Evolutionary conservation across 73 alveolate genomes (phyloP).

Genomic region (Paramecium primaurelia): DNA sequence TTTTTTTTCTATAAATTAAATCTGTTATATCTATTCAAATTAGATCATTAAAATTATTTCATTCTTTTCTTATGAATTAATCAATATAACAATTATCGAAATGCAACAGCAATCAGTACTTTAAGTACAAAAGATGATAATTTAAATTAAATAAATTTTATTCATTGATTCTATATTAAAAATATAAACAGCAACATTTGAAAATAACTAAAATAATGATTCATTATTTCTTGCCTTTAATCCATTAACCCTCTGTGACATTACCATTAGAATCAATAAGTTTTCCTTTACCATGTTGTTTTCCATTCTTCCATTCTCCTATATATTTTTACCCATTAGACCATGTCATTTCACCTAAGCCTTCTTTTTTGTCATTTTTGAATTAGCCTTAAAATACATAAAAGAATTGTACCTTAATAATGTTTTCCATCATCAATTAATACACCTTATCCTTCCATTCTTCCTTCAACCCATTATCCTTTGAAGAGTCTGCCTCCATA

Average conservation of each 20-base stretch:
- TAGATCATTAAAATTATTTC: too few relatives aligned
- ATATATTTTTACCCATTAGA: constrained; percentile 8
- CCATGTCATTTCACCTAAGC: constrained; percentile 11
- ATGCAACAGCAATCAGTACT: neutral
- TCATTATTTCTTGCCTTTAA: constrained; percentile 25
- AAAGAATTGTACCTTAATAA: neutral
- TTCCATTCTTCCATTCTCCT: constrained; percentile 35
- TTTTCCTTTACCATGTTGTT: neutral
- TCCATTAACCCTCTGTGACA: neutral
- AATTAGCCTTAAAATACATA: neutral
- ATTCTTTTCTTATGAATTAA: too few relatives aligned
- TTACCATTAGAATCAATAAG: neutral
- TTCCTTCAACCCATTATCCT: constrained; percentile 27
- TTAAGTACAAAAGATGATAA: neutral
- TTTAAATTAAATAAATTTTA: neutral
- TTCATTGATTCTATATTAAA: neutral
- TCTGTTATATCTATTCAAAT: too few relatives aligned
- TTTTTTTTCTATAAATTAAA: too few relatives aligned
- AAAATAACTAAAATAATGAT: neutral
- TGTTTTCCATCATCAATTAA: neutral
- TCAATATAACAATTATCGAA: too few relatives aligned
- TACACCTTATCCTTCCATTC: constrained; percentile 25
- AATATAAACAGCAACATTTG: neutral
- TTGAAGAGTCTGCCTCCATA: constrained; percentile 70
- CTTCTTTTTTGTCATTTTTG: constrained; percentile 16